Evolutionary conservation across 2,329 filamentous ascomycete species (phyloP).

Genomic region (Daldinia sp.): DNA sequence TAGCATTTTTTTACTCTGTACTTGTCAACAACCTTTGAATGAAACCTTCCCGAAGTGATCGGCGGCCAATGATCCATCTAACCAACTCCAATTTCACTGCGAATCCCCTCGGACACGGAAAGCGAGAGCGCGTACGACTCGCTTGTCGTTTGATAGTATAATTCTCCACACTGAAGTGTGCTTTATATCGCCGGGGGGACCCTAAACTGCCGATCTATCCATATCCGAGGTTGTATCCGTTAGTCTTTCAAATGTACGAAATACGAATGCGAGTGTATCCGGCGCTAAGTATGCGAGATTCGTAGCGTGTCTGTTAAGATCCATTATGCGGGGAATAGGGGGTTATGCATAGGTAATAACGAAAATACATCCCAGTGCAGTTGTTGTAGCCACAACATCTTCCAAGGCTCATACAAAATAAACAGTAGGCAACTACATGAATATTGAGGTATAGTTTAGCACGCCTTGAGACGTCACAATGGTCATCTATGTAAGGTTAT

Average conservation of each 20-base stretch:
- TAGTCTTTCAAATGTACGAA: conserved; percentile 26
- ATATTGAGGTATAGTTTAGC: not conserved
- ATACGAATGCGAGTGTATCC: conserved; percentile 13
- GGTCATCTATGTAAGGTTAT: not conserved
- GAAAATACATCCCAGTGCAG: not conserved
- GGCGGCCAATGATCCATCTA: not conserved
- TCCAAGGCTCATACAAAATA: not conserved
- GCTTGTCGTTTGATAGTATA: not conserved
- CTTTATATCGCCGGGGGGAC: not conserved
- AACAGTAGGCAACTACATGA: not conserved
- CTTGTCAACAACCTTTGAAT: not conserved
- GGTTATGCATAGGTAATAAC: not conserved
- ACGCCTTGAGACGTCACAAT: not conserved
- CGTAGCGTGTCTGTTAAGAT: not conserved
- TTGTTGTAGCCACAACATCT: not conserved
- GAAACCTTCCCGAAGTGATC: not conserved
- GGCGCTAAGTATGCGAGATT: not conserved
- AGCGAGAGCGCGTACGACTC: not conserved
- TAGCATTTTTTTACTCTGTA: not conserved
- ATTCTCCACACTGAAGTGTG: not conserved
- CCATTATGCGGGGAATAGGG: not conserved
- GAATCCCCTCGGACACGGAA: not conserved
- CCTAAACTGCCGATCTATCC: conserved; percentile 10
- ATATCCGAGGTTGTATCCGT: conserved; percentile 2
- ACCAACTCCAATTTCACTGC: not conserved